A percentile compares a stretch with the other conserved stretches of the same genome.
Conservation (phyloP, 805 yeast species). For the Brettanomyces sp. region DNA sequence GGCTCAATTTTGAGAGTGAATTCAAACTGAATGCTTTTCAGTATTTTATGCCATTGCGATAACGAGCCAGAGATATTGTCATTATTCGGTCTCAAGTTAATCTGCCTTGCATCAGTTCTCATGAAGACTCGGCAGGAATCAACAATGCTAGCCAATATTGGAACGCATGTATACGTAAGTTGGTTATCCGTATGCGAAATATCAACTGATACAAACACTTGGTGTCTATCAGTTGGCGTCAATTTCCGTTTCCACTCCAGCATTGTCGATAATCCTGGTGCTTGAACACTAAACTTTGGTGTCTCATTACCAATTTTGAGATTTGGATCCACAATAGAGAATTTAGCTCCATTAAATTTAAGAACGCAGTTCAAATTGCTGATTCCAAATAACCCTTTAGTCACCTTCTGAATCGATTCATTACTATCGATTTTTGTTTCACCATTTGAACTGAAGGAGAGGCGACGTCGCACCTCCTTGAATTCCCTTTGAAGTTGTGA, state of each 20-base stretch:
- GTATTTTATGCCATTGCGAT: slow-evolving; percentile 33
- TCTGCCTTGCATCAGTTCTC: slow-evolving; percentile 11
- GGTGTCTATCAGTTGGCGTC: slow-evolving; percentile 30
- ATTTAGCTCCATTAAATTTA: slow-evolving; percentile 62
- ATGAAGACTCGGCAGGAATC: slow-evolving; percentile 41
- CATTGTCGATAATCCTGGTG: slow-evolving; percentile 65
- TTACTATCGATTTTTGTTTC: too few species aligned
- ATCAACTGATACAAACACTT: slow-evolving; percentile 40
- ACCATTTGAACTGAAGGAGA: background rate
- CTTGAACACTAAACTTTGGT: slow-evolving; percentile 52
- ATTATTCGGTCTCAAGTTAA: background rate
- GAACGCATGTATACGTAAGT: slow-evolving; percentile 67
- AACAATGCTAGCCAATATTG: slow-evolving; percentile 56
- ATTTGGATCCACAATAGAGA: slow-evolving; percentile 37
- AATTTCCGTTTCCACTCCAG: slow-evolving; percentile 40
- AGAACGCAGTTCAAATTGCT: slow-evolving; percentile 40
- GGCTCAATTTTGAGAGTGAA: slow-evolving; percentile 57
- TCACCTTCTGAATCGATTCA: too few species aligned
- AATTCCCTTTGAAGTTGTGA: slow-evolving; percentile 23
- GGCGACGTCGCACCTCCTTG: slow-evolving; percentile 6
- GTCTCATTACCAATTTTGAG: slow-evolving; percentile 28
- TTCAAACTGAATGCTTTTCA: slow-evolving; percentile 51
- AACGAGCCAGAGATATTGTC: slow-evolving; percentile 4
- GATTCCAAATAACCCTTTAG: slow-evolving; percentile 1
- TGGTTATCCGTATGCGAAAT: slow-evolving; percentile 67